phyloP scores from a whole-genome alignment of 805 yeast species.

The Maudiozyma pseudohumilis region DNA sequence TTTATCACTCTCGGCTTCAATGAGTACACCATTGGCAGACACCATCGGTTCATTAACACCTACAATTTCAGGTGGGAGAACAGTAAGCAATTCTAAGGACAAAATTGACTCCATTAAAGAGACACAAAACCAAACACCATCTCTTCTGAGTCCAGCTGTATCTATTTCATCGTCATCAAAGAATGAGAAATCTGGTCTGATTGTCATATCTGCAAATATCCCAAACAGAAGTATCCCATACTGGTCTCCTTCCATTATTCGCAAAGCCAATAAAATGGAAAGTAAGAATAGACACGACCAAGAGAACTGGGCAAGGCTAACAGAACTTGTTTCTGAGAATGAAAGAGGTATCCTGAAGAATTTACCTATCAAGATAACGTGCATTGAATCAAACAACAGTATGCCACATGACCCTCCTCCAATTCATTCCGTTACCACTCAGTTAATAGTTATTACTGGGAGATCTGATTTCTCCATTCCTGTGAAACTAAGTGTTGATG shows the following conservation, averaged over 20 bases:
- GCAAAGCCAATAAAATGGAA: slow-evolving; percentile 30
- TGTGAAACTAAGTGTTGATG: slow-evolving; percentile 29
- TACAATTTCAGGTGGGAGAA: background rate
- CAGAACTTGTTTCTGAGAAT: slow-evolving; percentile 20
- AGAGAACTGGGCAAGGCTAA: slow-evolving; percentile 28
- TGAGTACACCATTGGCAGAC: background rate
- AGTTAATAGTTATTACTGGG: slow-evolving; percentile 26
- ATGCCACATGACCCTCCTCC: slow-evolving; percentile 21
- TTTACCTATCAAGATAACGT: slow-evolving; percentile 25
- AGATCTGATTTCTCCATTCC: slow-evolving; percentile 31
- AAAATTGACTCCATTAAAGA: background rate
- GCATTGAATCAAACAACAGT: slow-evolving; percentile 22
- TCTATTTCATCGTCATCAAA: slow-evolving; percentile 4
- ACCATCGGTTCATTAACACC: background rate
- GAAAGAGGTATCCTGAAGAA: slow-evolving; percentile 22
- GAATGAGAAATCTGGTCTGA: slow-evolving; percentile 21
- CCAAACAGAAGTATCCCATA: slow-evolving; percentile 32
- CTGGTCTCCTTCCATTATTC: slow-evolving; percentile 30
- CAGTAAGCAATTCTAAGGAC: background rate
- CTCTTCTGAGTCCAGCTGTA: slow-evolving; percentile 8
- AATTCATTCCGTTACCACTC: slow-evolving; percentile 18
- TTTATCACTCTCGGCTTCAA: slow-evolving; percentile 1
- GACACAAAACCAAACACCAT: background rate
- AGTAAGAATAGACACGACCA: slow-evolving; percentile 28
- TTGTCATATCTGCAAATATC: slow-evolving; percentile 22